These are phyloP conservation scores for Phytophthora quininea DNA, from an alignment of 352 stramenopile genomes.

Conservation along the genomic window DNA sequence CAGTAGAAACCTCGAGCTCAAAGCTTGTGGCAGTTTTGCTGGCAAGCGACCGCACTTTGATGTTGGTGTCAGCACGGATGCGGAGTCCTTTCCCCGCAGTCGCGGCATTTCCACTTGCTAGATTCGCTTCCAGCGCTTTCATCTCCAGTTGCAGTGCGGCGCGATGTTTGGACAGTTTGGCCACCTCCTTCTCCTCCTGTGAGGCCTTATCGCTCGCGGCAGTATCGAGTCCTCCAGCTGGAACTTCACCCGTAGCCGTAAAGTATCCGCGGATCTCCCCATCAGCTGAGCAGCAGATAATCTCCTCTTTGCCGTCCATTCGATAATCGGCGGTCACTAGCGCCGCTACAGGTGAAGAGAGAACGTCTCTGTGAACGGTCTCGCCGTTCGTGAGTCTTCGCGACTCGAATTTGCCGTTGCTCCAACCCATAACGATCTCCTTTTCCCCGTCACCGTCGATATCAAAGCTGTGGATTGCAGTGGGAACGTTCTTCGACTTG, in stretches of 20 bases:
- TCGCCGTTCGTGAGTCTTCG: slow-evolving; percentile 78
- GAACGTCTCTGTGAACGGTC: slow-evolving; percentile 84
- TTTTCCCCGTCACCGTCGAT: slow-evolving; percentile 90
- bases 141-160: slow-evolving; percentile 77
- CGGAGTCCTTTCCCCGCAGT: slow-evolving; percentile 47
- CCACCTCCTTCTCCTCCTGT: slow-evolving; percentile 77
- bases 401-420: slow-evolving; percentile 89
- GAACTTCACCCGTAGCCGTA: slow-evolving; percentile 52
- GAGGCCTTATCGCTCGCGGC: slow-evolving; percentile 46
- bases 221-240: slow-evolving; percentile 20
- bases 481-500: slow-evolving; percentile 90
- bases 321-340: slow-evolving; percentile 88
- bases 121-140: slow-evolving; percentile 68
- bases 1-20: slow-evolving; percentile 85
- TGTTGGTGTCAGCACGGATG: slow-evolving; percentile 61
- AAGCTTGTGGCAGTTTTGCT: slow-evolving; percentile 59
- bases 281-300: slow-evolving; percentile 86
- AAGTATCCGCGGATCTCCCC: slow-evolving; percentile 84
- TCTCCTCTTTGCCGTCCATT: slow-evolving; percentile 87
- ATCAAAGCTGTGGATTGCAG: slow-evolving; percentile 86
- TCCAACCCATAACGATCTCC: slow-evolving; percentile 92
- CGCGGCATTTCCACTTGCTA: slow-evolving; percentile 17
- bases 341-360: slow-evolving; percentile 62
- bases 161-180: slow-evolving; percentile 85
- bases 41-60: slow-evolving; percentile 62